Conservation (phyloP, 1,284 basidiomycete species). For the Ceratobasidium sp. region DNA sequence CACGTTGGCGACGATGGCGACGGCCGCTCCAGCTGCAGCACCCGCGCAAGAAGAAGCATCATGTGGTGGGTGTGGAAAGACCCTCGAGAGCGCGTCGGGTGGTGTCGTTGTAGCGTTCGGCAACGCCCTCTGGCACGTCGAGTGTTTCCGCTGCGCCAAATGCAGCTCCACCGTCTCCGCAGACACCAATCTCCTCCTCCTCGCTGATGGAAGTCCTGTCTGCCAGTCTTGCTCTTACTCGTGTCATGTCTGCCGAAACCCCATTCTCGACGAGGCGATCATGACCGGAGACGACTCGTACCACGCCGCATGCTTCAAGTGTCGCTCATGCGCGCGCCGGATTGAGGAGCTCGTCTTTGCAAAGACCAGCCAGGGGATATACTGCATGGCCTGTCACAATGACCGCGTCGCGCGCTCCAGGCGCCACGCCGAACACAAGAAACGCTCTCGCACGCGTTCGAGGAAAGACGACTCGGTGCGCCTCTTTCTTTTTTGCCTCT, state of each 20-base stretch:
- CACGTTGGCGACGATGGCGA: slow-evolving; percentile 32
- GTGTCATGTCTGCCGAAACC: slow-evolving; percentile 90
- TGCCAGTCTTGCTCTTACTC: slow-evolving; percentile 97
- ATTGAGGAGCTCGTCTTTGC: slow-evolving; percentile 99
- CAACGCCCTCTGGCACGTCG: slow-evolving; percentile 58
- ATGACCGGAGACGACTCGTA: slow-evolving; percentile 99
- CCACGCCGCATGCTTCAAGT: slow-evolving; percentile 98
- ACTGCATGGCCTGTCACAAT: slow-evolving; percentile 99
- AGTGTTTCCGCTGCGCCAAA: slow-evolving; percentile 80
- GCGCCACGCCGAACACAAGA: slow-evolving; percentile 82
- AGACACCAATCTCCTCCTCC: slow-evolving; percentile 93
- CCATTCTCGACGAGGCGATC: slow-evolving; percentile 96
- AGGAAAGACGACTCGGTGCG: slow-evolving; percentile 42
- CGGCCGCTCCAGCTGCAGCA: slow-evolving; percentile 8
- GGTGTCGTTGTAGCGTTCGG: slow-evolving; percentile 92
- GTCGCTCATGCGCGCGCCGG: slow-evolving; percentile 90
- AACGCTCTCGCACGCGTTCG: slow-evolving; percentile 52
- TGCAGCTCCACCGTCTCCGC: slow-evolving; percentile 70
- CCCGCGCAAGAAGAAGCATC: slow-evolving; percentile 33
- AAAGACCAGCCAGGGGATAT: slow-evolving; percentile 98
- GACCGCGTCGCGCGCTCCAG: slow-evolving; percentile 93
- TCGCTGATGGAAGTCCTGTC: slow-evolving; percentile 96
- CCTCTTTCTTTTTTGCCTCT: slow-evolving; percentile 2
- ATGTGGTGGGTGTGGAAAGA: slow-evolving; percentile 86
- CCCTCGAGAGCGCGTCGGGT: slow-evolving; percentile 84